These are phyloP conservation scores for Nakaseomyces uthaithaninus DNA, from an alignment of 1,139 yeast genomes.

Conservation along the genomic window DNA sequence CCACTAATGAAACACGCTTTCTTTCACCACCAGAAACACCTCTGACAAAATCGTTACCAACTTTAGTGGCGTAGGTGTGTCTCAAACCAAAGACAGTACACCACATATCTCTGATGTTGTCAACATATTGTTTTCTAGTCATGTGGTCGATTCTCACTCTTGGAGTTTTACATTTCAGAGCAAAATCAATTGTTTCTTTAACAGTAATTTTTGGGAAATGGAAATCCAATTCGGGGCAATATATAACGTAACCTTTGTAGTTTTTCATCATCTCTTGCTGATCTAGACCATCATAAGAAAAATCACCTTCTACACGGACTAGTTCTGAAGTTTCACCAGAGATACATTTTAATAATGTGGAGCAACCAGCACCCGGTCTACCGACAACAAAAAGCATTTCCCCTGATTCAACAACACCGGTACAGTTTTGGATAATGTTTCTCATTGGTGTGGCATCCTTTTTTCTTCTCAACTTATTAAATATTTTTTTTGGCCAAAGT, in stretches of 20 bases:
- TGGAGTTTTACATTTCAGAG: constrained; percentile 57
- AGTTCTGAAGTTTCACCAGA: constrained; percentile 45
- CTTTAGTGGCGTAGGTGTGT: constrained; percentile 48
- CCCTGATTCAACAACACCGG: constrained; percentile 49
- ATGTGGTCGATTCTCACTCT: constrained; percentile 42
- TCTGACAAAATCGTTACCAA: constrained; percentile 53
- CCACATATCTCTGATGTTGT: constrained; percentile 42
- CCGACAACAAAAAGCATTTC: constrained; percentile 57
- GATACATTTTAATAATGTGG: constrained; percentile 47
- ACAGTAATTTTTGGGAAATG: constrained; percentile 62
- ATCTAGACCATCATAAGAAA: constrained; percentile 45
- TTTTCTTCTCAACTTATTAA: constrained; percentile 19
- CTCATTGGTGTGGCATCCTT: constrained; percentile 37
- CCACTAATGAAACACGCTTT: constrained; percentile 56
- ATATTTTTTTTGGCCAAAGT: constrained; percentile 29
- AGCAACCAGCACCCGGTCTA: constrained; percentile 62
- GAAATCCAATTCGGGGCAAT: constrained; percentile 54
- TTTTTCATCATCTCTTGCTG: constrained; percentile 43
- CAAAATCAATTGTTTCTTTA: constrained; percentile 53
- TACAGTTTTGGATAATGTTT: constrained; percentile 39
- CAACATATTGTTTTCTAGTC: constrained; percentile 42
- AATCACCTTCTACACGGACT: constrained; percentile 37
- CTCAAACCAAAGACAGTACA: constrained; percentile 52
- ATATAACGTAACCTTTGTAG: constrained; percentile 46
- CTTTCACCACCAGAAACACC: constrained; percentile 64